Percentiles rank a stretch among this genome's conserved stretches.
Evolutionary conservation across 345 rosid species (phyloP).

Genomic region (Dipteronia dyeriana): DNA sequence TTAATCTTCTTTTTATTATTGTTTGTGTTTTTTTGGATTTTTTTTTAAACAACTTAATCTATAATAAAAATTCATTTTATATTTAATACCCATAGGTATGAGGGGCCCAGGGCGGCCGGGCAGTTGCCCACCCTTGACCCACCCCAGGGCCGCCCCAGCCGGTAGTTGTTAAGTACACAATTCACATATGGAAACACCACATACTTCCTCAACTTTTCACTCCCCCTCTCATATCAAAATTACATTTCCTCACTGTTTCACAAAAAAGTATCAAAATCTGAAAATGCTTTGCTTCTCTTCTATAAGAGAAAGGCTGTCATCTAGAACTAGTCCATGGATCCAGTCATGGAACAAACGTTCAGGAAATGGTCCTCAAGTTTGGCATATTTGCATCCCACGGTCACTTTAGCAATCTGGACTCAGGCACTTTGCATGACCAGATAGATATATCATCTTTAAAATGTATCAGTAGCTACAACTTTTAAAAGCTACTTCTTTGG

Average conservation of each 20-base stretch:
- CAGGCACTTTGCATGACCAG: background rate
- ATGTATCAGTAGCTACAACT: too few species aligned
- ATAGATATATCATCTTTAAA: background rate
- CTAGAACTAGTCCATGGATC: background rate
- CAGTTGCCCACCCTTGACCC: too few species aligned
- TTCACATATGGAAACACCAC: background rate
- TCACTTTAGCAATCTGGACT: background rate
- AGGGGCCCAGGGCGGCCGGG: too few species aligned
- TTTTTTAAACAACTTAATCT: too few species aligned
- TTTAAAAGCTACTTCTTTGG: constrained; percentile 24
- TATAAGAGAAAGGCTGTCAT: background rate
- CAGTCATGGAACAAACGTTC: background rate
- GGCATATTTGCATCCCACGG: background rate
- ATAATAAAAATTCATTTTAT: too few species aligned
- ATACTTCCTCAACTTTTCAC: too few species aligned
- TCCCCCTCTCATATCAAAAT: background rate
- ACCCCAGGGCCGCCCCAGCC: too few species aligned
- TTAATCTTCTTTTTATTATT: too few species aligned
- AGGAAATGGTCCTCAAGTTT: background rate
- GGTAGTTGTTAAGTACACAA: background rate
- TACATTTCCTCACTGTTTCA: background rate
- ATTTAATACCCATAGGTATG: too few species aligned
- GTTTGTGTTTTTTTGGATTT: too few species aligned
- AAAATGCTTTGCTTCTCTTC: background rate
- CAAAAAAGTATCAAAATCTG: background rate